A percentile compares a stretch with the other conserved stretches of the same genome.
Evolutionary conservation across 2,329 filamentous ascomycete genomes (phyloP).

Genomic region (Venturia nashicola): DNA sequence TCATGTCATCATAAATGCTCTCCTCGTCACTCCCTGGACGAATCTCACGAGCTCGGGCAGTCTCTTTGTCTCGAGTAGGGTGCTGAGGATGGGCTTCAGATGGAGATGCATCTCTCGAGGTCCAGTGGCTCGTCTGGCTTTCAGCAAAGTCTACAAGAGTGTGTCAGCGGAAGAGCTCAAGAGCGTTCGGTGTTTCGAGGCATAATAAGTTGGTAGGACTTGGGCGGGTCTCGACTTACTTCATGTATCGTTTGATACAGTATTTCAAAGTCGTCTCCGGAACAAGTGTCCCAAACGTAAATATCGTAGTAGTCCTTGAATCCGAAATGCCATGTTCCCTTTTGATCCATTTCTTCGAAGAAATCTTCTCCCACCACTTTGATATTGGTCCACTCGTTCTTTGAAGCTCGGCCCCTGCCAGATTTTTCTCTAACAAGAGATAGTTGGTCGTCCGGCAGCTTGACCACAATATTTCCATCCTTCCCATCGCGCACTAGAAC

Average conservation of each 20-base stretch:
- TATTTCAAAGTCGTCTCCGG: conserved; percentile 20
- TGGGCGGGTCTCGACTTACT: conserved; percentile 20
- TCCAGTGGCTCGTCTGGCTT: background rate
- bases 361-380: conserved; percentile 24
- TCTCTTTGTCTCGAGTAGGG: conserved; percentile 19
- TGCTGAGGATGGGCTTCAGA: background rate
- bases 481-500: background rate
- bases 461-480: background rate
- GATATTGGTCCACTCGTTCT: conserved; percentile 25
- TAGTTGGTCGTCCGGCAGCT: conserved; percentile 23
- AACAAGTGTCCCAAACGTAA: conserved; percentile 27
- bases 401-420: conserved; percentile 27
- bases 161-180: background rate
- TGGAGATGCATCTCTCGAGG: background rate
- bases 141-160: background rate
- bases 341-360: conserved; percentile 28
- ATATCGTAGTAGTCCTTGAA: conserved; percentile 33
- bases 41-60: conserved; percentile 24
- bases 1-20: background rate
- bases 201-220: conserved; percentile 18
- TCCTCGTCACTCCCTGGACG: conserved; percentile 15
- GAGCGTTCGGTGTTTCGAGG: background rate
- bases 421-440: conserved; percentile 28
- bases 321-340: conserved; percentile 25
- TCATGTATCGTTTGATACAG: conserved; percentile 22